These are phyloP conservation scores for Pichia sp. DNA, from an alignment of 1,139 yeast genomes.

Conservation along the genomic window DNA sequence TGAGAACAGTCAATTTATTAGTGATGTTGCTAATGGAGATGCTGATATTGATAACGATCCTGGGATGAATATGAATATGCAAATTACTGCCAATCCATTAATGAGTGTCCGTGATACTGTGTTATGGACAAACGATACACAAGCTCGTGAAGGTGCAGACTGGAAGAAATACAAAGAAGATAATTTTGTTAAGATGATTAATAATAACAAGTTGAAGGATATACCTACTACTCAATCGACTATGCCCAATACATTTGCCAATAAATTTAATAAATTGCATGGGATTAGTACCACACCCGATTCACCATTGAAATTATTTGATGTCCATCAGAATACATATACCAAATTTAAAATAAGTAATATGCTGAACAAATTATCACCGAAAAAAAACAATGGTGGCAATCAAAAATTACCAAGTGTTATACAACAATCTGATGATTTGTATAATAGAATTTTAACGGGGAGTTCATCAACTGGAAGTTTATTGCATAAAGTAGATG, in stretches of 20 bases:
- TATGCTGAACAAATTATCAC: slow-evolving; percentile 19
- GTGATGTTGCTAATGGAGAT: slow-evolving; percentile 4
- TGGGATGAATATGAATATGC: not conserved
- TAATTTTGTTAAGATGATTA: slow-evolving; percentile 20
- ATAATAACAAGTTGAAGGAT: slow-evolving; percentile 18
- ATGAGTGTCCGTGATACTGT: slow-evolving; percentile 22
- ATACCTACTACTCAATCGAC: slow-evolving; percentile 19
- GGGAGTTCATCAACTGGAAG: slow-evolving; percentile 10
- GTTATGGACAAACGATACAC: slow-evolving; percentile 16
- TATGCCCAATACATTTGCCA: slow-evolving; percentile 28
- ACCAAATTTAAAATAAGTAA: slow-evolving; percentile 25
- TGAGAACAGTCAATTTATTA: slow-evolving; percentile 1
- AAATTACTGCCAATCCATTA: slow-evolving; percentile 10
- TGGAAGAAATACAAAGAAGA: slow-evolving; percentile 26
- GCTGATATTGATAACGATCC: slow-evolving; percentile 2
- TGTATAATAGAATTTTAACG: slow-evolving; percentile 12
- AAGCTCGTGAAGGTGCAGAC: slow-evolving; percentile 24
- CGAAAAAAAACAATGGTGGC: not conserved
- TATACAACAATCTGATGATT: slow-evolving; percentile 10
- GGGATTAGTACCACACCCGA: slow-evolving; percentile 21
- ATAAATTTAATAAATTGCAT: slow-evolving; percentile 18
- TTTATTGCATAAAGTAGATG: not conserved
- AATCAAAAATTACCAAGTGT: slow-evolving; percentile 8
- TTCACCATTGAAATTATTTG: slow-evolving; percentile 29
- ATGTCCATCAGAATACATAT: slow-evolving; percentile 25